Evolutionary conservation across 2,329 filamentous ascomycete species (phyloP), one percentile per base, ranked within the genome.

Genomic region (Endoconidiophora polonica): DNA sequence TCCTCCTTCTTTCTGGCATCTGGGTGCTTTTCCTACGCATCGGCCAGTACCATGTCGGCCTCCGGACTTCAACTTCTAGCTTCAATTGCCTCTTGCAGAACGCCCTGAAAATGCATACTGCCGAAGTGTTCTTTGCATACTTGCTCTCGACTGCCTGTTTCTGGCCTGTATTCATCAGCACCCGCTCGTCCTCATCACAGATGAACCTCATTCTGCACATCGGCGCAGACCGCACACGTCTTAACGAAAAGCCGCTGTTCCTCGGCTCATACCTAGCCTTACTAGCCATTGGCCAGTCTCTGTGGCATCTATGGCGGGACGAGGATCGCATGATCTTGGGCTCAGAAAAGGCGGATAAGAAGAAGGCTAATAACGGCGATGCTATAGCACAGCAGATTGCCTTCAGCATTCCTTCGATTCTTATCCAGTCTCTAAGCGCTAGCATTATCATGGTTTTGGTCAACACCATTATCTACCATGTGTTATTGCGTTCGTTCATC

Each of bases 181-280:
- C 81, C 3, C 70, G 74, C 47, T 67, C 78, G 20, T 66, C 68
- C 16, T 65, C 66, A 38, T 72, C 74, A 48, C 78, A 80, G 54
- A 69, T 95, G 49, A 73, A 74, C 55, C 84, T 83, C 74, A 78
- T 94, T 56, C 83, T 81, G 49, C 73, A 77, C 56, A 77, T 76
- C 63, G 79, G 69, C 54, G 79, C 73, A 56, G 85, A 91, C 61
- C 75, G 87, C 36, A 73, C 82, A 18, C 73, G 78, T 48, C 66
- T 95, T 52, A 96, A 96, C 61, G 90, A 96, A 68, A 77, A 83
- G 56, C 81, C 86, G 1, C 73, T 96, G 23, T 91, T 87, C 61
- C 69, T 94, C 46, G 79, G 84, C 33, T 76, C 74, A 53, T 79
- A 83, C 58, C 76, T 91, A 56, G 60, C 80, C 2, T 63, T 79